phyloP scores from a whole-genome alignment of 1,284 basidiomycete genomes.

The Leccinum ponderosum region DNA sequence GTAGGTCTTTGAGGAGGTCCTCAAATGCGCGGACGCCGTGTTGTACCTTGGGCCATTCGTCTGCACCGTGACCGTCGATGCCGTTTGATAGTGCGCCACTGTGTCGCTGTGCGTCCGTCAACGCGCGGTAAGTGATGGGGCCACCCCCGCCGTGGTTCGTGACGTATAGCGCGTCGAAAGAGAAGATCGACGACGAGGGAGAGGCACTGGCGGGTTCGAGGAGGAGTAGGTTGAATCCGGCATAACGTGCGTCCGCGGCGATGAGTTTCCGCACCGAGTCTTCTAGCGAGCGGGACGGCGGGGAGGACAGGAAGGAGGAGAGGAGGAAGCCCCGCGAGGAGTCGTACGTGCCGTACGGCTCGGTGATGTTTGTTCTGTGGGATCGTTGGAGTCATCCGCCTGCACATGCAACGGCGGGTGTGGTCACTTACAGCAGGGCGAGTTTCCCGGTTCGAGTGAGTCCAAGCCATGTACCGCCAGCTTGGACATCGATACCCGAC shows the following conservation, averaged over 20 bases:
- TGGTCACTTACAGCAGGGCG: slow-evolving; percentile 63
- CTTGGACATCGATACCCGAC: slow-evolving; percentile 69
- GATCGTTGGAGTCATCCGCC: not conserved
- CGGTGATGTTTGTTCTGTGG: slow-evolving; percentile 77
- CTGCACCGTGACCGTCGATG: slow-evolving; percentile 55
- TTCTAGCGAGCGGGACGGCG: slow-evolving; percentile 20
- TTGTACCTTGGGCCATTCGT: slow-evolving; percentile 70
- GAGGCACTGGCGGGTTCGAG: slow-evolving; percentile 39
- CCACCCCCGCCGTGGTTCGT: slow-evolving; percentile 73
- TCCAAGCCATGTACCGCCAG: slow-evolving; percentile 81
- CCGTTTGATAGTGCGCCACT: slow-evolving; percentile 72
- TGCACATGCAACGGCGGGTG: not conserved
- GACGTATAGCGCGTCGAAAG: slow-evolving; percentile 53
- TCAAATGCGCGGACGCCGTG: slow-evolving; percentile 52
- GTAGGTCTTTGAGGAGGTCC: slow-evolving; percentile 38
- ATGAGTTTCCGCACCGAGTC: slow-evolving; percentile 47
- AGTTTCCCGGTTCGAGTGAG: slow-evolving; percentile 61
- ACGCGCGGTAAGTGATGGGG: slow-evolving; percentile 49
- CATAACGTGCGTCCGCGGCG: slow-evolving; percentile 51
- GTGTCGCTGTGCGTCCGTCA: slow-evolving; percentile 47
- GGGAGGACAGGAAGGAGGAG: slow-evolving; percentile 54
- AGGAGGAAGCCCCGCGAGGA: slow-evolving; percentile 68
- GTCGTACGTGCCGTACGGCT: slow-evolving; percentile 44
- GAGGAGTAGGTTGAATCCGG: slow-evolving; percentile 78
- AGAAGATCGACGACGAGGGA: slow-evolving; percentile 26